Percentiles rank a stretch among this genome's conserved stretches.
These are phyloP conservation scores for Myxozyma udenii DNA, from an alignment of 805 yeast species.

Conservation along the genomic window DNA sequence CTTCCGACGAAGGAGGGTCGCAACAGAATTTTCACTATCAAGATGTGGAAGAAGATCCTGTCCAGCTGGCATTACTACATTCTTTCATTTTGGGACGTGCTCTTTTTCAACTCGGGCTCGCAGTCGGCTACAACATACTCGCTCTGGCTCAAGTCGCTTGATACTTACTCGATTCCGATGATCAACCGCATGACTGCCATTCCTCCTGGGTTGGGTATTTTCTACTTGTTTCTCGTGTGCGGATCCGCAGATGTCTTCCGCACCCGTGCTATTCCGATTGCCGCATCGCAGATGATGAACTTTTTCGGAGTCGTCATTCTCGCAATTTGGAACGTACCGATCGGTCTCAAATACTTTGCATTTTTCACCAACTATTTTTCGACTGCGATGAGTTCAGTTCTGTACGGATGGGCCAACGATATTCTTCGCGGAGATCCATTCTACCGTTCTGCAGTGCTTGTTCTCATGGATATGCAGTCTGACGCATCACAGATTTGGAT, in stretches of 20 bases:
- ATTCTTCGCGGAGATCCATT: constrained; percentile 54
- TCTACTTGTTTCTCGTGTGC: constrained; percentile 37
- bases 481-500: constrained; percentile 56
- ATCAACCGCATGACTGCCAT: constrained; percentile 52
- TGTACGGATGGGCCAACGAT: constrained; percentile 59
- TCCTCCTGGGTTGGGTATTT: constrained; percentile 59
- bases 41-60: constrained; percentile 46
- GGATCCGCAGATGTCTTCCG: constrained; percentile 49
- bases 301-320: constrained; percentile 51
- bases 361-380: constrained; percentile 56
- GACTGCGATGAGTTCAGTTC: constrained; percentile 59
- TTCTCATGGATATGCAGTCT: constrained; percentile 52
- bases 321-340: constrained; percentile 56
- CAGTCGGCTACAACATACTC: constrained; percentile 48
- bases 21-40: constrained; percentile 31
- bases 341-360: constrained; percentile 59
- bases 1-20: background rate
- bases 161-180: constrained; percentile 42
- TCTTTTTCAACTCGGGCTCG: constrained; percentile 23
- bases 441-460: constrained; percentile 51
- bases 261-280: constrained; percentile 54
- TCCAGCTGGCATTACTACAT: constrained; percentile 48
- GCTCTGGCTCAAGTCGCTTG: constrained; percentile 58
- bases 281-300: constrained; percentile 53
- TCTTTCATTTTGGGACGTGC: constrained; percentile 41